Evolutionary conservation across 2,329 filamentous ascomycete species (phyloP).

Genomic region (Elsinoe ampelina): DNA sequence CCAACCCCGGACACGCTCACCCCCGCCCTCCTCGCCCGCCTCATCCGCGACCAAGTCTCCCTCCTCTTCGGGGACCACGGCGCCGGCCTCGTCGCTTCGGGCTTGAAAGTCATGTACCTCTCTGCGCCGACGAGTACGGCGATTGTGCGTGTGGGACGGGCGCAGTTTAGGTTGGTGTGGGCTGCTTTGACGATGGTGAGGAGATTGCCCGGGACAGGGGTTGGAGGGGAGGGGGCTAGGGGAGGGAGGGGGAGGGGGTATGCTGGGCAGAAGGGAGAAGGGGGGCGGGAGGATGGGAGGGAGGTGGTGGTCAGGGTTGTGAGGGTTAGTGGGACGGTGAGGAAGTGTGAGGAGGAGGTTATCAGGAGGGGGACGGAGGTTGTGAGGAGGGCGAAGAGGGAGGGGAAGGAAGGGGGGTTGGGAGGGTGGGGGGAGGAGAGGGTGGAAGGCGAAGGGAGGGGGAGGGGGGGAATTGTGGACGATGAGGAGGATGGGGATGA

Average conservation of each 20-base stretch:
- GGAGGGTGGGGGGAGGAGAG: constrained; percentile 18
- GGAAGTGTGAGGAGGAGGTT: constrained; percentile 83
- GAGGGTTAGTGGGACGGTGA: constrained; percentile 84
- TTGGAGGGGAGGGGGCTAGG: constrained; percentile 61
- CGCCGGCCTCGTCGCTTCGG: constrained; percentile 60
- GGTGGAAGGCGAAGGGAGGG: background rate
- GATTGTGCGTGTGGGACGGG: constrained; percentile 74
- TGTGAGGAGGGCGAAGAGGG: constrained; percentile 56
- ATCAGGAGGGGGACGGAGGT: constrained; percentile 65
- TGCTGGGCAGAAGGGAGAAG: constrained; percentile 53
- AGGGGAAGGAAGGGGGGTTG: constrained; percentile 13
- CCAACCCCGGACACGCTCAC: constrained; percentile 68
- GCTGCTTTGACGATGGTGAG: constrained; percentile 75
- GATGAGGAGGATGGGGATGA: constrained; percentile 41
- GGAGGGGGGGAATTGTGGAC: constrained; percentile 32
- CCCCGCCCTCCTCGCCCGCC: constrained; percentile 54
- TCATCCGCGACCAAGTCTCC: constrained; percentile 60
- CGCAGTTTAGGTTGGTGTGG: constrained; percentile 83
- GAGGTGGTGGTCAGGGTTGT: constrained; percentile 76
- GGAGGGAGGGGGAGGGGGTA: constrained; percentile 83
- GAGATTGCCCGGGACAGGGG: constrained; percentile 55
- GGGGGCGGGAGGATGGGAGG: constrained; percentile 53
- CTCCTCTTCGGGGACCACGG: constrained; percentile 85
- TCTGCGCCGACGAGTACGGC: constrained; percentile 88
- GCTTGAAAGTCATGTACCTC: constrained; percentile 70